phyloP scores from a whole-genome alignment of 2,329 filamentous ascomycete genomes.

The Pseudogymnoascus sp. region DNA sequence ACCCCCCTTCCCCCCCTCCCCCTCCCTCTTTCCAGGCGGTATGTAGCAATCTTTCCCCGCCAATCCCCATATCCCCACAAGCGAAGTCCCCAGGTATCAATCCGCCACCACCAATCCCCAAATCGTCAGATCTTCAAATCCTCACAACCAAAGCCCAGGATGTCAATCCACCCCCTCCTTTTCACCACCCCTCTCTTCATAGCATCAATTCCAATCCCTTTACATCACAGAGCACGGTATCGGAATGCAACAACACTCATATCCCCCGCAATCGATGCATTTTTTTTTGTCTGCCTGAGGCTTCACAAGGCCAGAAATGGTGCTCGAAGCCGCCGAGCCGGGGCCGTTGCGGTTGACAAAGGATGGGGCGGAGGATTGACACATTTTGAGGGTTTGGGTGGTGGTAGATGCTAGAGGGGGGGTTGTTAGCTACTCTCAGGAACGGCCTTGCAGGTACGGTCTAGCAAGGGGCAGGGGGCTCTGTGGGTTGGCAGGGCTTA shows the following conservation, averaged over 20 bases:
- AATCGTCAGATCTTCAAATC: background rate
- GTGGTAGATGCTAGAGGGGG: background rate
- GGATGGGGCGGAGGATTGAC: slow-evolving; percentile 25
- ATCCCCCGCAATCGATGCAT: slow-evolving; percentile 43
- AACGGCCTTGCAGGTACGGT: background rate
- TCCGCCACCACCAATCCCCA: background rate
- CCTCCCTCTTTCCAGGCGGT: background rate
- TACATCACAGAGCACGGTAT: slow-evolving; percentile 45
- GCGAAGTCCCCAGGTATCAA: background rate
- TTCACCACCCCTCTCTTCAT: background rate
- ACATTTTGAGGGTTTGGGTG: slow-evolving; percentile 18
- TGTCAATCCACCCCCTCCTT: background rate
- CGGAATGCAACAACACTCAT: slow-evolving; percentile 47
- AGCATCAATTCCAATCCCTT: slow-evolving; percentile 12
- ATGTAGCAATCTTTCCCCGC: background rate
- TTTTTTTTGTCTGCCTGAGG: slow-evolving; percentile 38
- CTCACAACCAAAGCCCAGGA: background rate
- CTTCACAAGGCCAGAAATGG: slow-evolving; percentile 44
- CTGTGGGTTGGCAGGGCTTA: background rate
- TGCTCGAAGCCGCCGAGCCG: slow-evolving; percentile 40
- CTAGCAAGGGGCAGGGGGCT: background rate
- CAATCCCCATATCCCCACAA: background rate
- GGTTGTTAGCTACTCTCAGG: background rate
- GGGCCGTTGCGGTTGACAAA: slow-evolving; percentile 39
- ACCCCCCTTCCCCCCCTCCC: background rate